These are phyloP conservation scores for Helicosporidium sp. DNA, from an alignment of 139 green algal species.

Conservation along the genomic window DNA sequence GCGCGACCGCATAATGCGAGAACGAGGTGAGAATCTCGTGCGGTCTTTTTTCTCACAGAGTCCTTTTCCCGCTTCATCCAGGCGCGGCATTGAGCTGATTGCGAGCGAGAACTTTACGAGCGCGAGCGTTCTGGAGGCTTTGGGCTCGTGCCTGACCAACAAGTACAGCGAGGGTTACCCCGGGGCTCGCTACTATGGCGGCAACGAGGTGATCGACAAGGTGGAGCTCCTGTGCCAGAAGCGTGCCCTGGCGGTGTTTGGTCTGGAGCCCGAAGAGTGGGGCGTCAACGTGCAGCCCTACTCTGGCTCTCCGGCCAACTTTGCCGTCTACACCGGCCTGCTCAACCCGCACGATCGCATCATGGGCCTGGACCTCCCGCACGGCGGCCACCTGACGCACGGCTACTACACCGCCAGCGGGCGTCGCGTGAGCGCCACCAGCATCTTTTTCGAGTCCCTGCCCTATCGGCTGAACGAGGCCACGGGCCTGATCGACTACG, in stretches of 20 bases:
- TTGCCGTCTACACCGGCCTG: slow-evolving; percentile 77
- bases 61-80: slow-evolving; percentile 14
- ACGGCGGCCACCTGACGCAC: slow-evolving; percentile 69
- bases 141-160: slow-evolving; percentile 92
- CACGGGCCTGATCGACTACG: slow-evolving; percentile 53
- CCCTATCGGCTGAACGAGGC: slow-evolving; percentile 77
- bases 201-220: slow-evolving; percentile 82
- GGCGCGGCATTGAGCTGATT: slow-evolving; percentile 93
- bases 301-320: slow-evolving; percentile 70
- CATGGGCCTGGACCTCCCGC: slow-evolving; percentile 73
- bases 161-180: slow-evolving; percentile 95
- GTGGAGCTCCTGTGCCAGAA: slow-evolving; percentile 50
- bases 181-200: slow-evolving; percentile 85
- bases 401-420: slow-evolving; percentile 74
- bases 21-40: neutral
- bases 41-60: neutral
- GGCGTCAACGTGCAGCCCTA: slow-evolving; percentile 80
- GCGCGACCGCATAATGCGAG: neutral
- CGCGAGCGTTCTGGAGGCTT: slow-evolving; percentile 72
- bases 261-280: slow-evolving; percentile 41
- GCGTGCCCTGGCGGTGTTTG: slow-evolving; percentile 51
- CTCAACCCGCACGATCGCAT: slow-evolving; percentile 64
- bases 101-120: slow-evolving; percentile 95
- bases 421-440: slow-evolving; percentile 69
- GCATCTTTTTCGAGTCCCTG: slow-evolving; percentile 74